Percentiles rank a stretch among this genome's conserved stretches.
These are phyloP conservation scores for Anisogramma anomala DNA, from an alignment of 2,329 filamentous ascomycete genomes.

Conservation along the genomic window DNA sequence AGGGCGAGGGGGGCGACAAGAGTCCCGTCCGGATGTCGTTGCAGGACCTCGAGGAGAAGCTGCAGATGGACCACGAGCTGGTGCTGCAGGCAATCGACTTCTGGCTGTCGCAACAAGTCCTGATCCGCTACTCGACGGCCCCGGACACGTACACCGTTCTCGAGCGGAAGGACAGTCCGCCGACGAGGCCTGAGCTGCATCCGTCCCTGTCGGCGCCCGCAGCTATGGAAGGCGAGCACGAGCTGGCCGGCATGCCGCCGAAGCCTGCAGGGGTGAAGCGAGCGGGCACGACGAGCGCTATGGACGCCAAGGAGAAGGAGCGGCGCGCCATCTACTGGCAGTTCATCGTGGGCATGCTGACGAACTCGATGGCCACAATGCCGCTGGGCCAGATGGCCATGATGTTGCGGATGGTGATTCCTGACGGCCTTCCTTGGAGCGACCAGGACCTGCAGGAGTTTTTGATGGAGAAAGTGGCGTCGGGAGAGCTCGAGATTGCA, in stretches of 20 bases:
- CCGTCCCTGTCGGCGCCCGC: constrained; percentile 13
- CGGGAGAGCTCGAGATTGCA: constrained; percentile 55
- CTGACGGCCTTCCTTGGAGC: constrained; percentile 79
- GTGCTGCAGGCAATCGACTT: constrained; percentile 56
- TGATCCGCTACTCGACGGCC: constrained; percentile 37
- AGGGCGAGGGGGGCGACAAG: constrained; percentile 18
- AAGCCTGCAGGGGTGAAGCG: constrained; percentile 16
- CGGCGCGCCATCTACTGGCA: constrained; percentile 65
- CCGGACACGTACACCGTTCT: constrained; percentile 54
- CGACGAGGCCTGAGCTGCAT: constrained; percentile 11
- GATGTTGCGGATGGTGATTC: constrained; percentile 90
- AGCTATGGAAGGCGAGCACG: constrained; percentile 14
- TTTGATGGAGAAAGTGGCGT: constrained; percentile 63
- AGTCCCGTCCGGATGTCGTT: constrained; percentile 32
- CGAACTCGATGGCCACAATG: constrained; percentile 74
- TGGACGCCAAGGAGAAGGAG: constrained; percentile 54
- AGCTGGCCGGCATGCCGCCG: constrained; percentile 10
- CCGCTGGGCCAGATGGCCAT: constrained; percentile 69
- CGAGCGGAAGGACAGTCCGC: constrained; percentile 32
- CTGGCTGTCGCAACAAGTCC: constrained; percentile 58
- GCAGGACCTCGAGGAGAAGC: constrained; percentile 38
- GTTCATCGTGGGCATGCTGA: constrained; percentile 91
- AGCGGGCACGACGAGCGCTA: constrained; percentile 23
- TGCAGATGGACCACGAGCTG: constrained; percentile 65
- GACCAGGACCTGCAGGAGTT: constrained; percentile 80